phyloP scores from a whole-genome alignment of 192 early-diverging fungal genomes.

The Coemansia sp. region DNA sequence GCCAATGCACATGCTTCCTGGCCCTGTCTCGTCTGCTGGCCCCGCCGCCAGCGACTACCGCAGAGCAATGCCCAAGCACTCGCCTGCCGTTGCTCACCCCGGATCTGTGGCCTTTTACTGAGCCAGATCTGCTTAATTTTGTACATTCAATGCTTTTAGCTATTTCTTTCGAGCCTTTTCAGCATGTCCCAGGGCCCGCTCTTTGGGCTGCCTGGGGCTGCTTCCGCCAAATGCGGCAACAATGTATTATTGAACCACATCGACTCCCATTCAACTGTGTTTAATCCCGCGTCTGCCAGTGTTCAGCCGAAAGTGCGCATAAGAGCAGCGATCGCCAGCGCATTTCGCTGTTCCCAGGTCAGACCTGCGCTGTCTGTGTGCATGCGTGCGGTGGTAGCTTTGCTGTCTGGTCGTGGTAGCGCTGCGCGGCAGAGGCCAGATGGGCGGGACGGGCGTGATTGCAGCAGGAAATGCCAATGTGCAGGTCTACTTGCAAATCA shows the following conservation, averaged over 20 bases:
- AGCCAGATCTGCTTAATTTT: constrained; percentile 7
- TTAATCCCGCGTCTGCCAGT: neutral
- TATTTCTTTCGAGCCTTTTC: neutral
- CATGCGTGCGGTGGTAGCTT: neutral
- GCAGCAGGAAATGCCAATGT: neutral
- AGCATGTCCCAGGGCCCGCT: neutral
- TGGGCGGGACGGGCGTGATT: neutral
- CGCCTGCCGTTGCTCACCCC: constrained; percentile 25
- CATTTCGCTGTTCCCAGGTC: constrained; percentile 9
- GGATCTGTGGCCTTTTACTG: constrained; percentile 42
- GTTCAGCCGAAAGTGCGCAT: constrained; percentile 13
- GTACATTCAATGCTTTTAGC: constrained; percentile 15
- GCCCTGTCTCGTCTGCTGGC: constrained; percentile 9
- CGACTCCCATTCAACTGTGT: neutral
- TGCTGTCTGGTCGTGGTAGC: neutral
- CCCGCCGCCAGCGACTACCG: constrained; percentile 10
- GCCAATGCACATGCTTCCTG: constrained; percentile 27
- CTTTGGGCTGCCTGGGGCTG: neutral
- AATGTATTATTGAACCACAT: constrained; percentile 12
- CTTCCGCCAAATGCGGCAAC: neutral
- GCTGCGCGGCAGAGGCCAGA: neutral
- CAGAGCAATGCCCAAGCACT: constrained; percentile 30
- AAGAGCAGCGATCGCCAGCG: constrained; percentile 10
- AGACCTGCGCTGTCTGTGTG: neutral
- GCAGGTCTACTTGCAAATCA: neutral